phyloP scores from a whole-genome alignment of 345 rosid genomes.

The Bruguiera sexangula region DNA sequence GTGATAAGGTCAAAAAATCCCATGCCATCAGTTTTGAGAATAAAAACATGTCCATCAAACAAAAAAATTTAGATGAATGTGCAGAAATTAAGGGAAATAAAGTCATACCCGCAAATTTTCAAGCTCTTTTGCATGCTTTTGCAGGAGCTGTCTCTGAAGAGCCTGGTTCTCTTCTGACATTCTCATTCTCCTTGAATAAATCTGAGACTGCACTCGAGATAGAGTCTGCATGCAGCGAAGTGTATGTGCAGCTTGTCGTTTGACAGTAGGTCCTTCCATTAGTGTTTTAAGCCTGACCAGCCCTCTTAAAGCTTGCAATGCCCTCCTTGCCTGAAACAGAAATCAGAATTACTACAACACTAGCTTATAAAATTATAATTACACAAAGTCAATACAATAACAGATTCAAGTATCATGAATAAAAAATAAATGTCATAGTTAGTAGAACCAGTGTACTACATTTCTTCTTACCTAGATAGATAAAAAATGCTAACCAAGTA shows the following conservation, averaged over 20 bases:
- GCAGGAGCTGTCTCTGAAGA: constrained; percentile 80
- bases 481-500: too few species aligned
- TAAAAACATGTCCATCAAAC: neutral
- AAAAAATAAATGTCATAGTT: too few species aligned
- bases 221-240: constrained; percentile 86
- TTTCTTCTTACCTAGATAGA: too few species aligned
- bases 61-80: neutral
- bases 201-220: constrained; percentile 80
- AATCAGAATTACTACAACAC: constrained; percentile 9
- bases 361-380: constrained; percentile 1
- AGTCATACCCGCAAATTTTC: constrained; percentile 57
- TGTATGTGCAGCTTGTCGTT: constrained; percentile 77
- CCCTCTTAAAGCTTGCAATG: constrained; percentile 79
- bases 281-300: constrained; percentile 71
- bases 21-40: neutral
- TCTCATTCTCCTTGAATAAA: constrained; percentile 69
- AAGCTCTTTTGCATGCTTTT: constrained; percentile 84
- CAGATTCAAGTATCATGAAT: too few species aligned
- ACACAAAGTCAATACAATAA: neutral
- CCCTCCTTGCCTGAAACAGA: constrained; percentile 70
- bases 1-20: too few species aligned
- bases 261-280: constrained; percentile 80
- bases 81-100: neutral
- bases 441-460: too few species aligned
- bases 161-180: constrained; percentile 93